Evolutionary conservation across 495 filamentous ascomycete genomes (phyloP).

Genomic region (Xylaria cubensis): DNA sequence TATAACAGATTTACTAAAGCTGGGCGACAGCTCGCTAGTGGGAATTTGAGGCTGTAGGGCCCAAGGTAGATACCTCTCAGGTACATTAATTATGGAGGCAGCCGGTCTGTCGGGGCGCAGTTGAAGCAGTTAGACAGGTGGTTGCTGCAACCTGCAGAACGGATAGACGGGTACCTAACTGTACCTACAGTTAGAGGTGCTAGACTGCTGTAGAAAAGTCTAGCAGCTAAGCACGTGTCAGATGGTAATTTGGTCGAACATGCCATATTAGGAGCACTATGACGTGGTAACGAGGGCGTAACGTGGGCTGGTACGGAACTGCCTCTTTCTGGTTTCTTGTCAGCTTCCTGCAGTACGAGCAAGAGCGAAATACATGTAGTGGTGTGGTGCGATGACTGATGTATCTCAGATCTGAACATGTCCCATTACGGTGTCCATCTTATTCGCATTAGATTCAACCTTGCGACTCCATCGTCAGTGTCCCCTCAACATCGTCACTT

Average conservation of each 20-base stretch:
- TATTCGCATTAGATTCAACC: conserved; percentile 2
- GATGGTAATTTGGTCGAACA: conserved; percentile 13
- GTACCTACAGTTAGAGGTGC: neutral
- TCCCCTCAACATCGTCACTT: neutral
- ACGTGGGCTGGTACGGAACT: no score
- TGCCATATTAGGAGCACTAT: neutral
- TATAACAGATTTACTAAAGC: no score
- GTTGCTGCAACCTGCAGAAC: neutral
- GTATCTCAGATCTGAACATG: neutral
- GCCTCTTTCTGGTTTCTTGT: no score
- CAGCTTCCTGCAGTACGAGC: no score
- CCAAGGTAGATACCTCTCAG: no score
- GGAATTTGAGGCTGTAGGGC: neutral
- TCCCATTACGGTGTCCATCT: neutral
- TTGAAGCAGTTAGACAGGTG: neutral
- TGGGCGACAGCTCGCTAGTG: no score
- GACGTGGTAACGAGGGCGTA: no score
- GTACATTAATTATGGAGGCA: neutral
- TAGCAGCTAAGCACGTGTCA: conserved; percentile 20
- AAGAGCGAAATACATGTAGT: no score
- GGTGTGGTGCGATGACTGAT: neutral
- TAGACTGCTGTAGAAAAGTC: neutral
- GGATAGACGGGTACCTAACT: neutral
- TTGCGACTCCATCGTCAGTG: conserved; percentile 5
- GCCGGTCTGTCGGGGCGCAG: neutral